These are phyloP conservation scores for Penicillium sp. DNA, from an alignment of 2,329 filamentous ascomycete genomes.

Conservation along the genomic window DNA sequence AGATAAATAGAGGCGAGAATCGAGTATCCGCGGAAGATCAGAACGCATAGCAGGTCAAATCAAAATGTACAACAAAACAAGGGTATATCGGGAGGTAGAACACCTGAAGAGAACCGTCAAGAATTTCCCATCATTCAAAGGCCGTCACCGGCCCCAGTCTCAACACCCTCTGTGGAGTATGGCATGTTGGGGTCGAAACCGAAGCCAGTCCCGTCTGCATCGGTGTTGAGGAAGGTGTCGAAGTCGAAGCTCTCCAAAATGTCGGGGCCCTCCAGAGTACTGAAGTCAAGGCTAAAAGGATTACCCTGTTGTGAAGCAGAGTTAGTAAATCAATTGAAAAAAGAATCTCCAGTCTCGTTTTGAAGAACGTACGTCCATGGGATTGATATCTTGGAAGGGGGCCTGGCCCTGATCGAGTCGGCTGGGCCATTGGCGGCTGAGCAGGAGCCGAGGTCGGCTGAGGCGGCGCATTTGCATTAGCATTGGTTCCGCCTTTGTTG, in stretches of 20 bases:
- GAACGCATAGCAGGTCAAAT: slow-evolving; percentile 23
- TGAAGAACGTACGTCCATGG: slow-evolving; percentile 36
- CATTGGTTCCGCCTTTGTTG: slow-evolving; percentile 38
- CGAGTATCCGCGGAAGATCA: slow-evolving; percentile 17
- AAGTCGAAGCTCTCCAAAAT: slow-evolving; percentile 58
- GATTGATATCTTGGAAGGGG: slow-evolving; percentile 32
- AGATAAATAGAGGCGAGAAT: slow-evolving; percentile 13
- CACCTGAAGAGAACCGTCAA: slow-evolving; percentile 32
- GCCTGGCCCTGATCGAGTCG: slow-evolving; percentile 32
- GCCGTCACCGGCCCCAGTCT: slow-evolving; percentile 38
- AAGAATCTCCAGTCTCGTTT: background rate
- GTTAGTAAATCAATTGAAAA: slow-evolving; percentile 14
- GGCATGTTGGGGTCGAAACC: slow-evolving; percentile 40
- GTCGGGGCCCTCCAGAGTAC: slow-evolving; percentile 43
- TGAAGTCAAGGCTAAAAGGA: slow-evolving; percentile 42
- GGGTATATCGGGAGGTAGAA: slow-evolving; percentile 36
- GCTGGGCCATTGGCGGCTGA: slow-evolving; percentile 34
- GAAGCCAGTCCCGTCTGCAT: slow-evolving; percentile 41
- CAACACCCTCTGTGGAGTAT: slow-evolving; percentile 40
- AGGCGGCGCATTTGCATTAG: slow-evolving; percentile 29
- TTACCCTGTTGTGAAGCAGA: slow-evolving; percentile 19
- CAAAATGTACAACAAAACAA: slow-evolving; percentile 35
- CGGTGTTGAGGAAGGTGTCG: slow-evolving; percentile 60
- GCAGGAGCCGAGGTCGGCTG: slow-evolving; percentile 36
- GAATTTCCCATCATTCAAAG: slow-evolving; percentile 34